Evolutionary conservation across 805 yeast genomes (phyloP).

Genomic region (Suhomyces sp.): DNA sequence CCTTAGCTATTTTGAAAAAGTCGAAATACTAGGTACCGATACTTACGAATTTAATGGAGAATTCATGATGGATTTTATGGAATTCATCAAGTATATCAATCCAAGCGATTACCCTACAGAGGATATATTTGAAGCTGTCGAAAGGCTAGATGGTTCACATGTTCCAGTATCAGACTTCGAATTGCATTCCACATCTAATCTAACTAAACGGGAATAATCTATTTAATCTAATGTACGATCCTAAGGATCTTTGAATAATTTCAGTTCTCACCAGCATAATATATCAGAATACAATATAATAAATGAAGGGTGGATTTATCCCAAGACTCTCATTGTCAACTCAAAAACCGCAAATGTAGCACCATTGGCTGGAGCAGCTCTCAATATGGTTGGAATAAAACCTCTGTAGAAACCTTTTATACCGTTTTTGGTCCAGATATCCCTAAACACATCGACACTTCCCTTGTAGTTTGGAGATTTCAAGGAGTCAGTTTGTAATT

Average conservation of each 20-base stretch:
- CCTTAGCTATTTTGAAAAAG: conserved; percentile 18
- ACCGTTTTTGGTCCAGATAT: conserved; percentile 59
- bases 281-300: neutral
- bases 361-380: conserved; percentile 98
- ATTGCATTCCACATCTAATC: conserved; percentile 2
- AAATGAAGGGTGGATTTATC: conserved; percentile 14
- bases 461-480: conserved; percentile 56
- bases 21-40: conserved; percentile 38
- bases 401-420: conserved; percentile 83
- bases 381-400: conserved; percentile 82
- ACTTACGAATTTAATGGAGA: conserved; percentile 40
- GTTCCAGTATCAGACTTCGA: conserved; percentile 9
- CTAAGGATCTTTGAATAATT: neutral
- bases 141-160: neutral
- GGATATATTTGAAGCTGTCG: conserved; percentile 1
- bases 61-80: conserved; percentile 39
- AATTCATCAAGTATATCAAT: conserved; percentile 33
- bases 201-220: conserved; percentile 1
- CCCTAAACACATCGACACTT: conserved; percentile 55
- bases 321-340: conserved; percentile 68
- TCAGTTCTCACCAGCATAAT: neutral
- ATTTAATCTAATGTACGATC: neutral
- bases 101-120: conserved; percentile 35
- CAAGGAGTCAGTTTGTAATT: conserved; percentile 67
- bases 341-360: conserved; percentile 95